phyloP scores from a whole-genome alignment of 1,139 yeast species.

The Pichia sp. region DNA sequence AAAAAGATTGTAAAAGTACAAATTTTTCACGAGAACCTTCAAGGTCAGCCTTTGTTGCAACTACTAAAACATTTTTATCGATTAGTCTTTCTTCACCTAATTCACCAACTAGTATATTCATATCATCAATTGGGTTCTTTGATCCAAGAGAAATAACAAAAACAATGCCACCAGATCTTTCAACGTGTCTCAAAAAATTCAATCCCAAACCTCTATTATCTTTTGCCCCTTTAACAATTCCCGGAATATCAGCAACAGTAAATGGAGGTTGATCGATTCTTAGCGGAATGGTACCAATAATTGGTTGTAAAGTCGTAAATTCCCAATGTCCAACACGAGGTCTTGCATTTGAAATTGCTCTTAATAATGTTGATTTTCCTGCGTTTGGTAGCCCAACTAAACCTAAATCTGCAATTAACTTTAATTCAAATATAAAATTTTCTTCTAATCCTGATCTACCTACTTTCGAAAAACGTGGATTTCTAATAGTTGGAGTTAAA shows the following conservation, averaged over 20 bases:
- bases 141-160: slow-evolving; percentile 77
- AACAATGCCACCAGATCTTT: slow-evolving; percentile 82
- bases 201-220: slow-evolving; percentile 88
- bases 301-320: slow-evolving; percentile 88
- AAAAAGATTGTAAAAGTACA: slow-evolving; percentile 36
- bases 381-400: slow-evolving; percentile 95
- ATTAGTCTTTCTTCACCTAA: slow-evolving; percentile 58
- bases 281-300: slow-evolving; percentile 76
- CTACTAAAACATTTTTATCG: slow-evolving; percentile 60
- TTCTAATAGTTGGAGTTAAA: slow-evolving; percentile 71
- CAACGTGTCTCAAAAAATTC: slow-evolving; percentile 86
- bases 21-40: slow-evolving; percentile 45
- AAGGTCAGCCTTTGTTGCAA: slow-evolving; percentile 89
- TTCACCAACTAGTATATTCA: slow-evolving; percentile 57
- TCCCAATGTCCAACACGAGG: slow-evolving; percentile 97
- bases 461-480: slow-evolving; percentile 77
- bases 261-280: slow-evolving; percentile 67
- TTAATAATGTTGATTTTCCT: slow-evolving; percentile 81
- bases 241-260: slow-evolving; percentile 97
- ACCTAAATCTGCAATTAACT: slow-evolving; percentile 86
- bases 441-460: slow-evolving; percentile 70
- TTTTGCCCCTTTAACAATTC: slow-evolving; percentile 83
- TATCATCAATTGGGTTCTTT: slow-evolving; percentile 55
- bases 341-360: slow-evolving; percentile 85
- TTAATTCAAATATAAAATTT: slow-evolving; percentile 72